Base-by-base conservation (phyloP, 768 basidiomycete species). In the Rhodotorula graminis region DNA sequence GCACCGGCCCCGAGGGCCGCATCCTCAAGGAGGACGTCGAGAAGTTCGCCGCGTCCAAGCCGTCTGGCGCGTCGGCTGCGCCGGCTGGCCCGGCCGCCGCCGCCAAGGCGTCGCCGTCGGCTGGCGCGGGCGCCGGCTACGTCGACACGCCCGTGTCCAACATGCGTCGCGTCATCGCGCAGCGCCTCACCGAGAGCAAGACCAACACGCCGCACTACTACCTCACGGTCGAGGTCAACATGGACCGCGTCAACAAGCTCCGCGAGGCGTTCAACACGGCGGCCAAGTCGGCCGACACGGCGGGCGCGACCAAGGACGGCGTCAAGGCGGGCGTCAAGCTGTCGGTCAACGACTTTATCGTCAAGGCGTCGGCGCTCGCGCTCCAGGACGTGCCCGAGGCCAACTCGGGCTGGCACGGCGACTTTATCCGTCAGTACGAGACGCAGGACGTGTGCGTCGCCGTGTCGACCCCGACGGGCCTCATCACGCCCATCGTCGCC, bases 201-300 rank as follows among this genome's bases (percentile, higher is more conserved):
- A 89, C 91, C 82, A 89, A 92, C 77, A 79, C 93, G n/a, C 96
- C 96, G 10, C 95, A 98, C 81, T 99, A 95, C 84, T 98, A 98
- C 82, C 82, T 97, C 77, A 97, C 96, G 8, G 87, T 92, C 56
- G 91, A 97, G 78, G 86, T 98, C 81, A 89, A 90, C 84, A 96
- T 99, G 93, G 94, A 92, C 85, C 91, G 91, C 85, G 88, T 93
- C 29, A 81, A 90, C 80, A 98, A 96, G 83, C 86, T 99, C 74
- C 86, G 96, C 61, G 88, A 95, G 82, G 89, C 97, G 74, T 98
- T 99, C 85, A 99, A 99, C 86, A 66, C 74, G 23, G 79, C 79
- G 23, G 76, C 79, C 56, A 85, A 90, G 27, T 82, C 92, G 52
- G 85, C 86, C 37, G 91, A 91, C 79, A 67, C 64, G 15, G 73